A percentile compares a stretch with the other conserved stretches of the same genome.
Conservation (phyloP, 345 rosid genomes). For the Eucalyptus viminalis region DNA sequence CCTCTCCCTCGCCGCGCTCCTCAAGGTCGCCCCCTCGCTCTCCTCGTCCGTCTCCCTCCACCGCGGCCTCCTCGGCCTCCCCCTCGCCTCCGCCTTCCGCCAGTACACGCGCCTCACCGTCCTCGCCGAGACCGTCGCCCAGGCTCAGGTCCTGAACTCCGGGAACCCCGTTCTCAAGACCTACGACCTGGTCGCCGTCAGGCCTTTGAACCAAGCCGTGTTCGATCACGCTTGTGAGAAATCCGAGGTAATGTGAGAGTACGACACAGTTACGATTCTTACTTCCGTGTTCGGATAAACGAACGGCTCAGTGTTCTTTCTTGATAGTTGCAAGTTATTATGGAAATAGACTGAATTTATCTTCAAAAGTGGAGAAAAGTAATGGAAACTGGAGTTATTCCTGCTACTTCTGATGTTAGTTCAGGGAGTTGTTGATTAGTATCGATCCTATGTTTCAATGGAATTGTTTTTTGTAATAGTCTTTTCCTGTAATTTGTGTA, state of each 20-base stretch:
- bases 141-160: conserved; percentile 48
- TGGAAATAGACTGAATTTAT: neutral
- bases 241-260: conserved; percentile 35
- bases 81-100: conserved; percentile 57
- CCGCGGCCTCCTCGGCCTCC: conserved; percentile 61
- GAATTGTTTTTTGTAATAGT: neutral
- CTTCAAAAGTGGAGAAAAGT: neutral
- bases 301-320: neutral
- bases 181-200: conserved; percentile 67
- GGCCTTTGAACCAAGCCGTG: conserved; percentile 57
- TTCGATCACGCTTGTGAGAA: conserved; percentile 66
- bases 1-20: conserved; percentile 53
- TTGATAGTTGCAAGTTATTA: accelerated
- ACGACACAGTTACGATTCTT: neutral
- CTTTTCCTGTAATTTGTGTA: neutral
- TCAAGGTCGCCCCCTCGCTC: conserved; percentile 43
- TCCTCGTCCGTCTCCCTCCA: conserved; percentile 58
- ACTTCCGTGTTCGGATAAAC: neutral
- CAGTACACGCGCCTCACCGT: conserved; percentile 89
- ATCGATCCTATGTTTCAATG: neutral
- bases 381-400: neutral
- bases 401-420: neutral
- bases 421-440: neutral
- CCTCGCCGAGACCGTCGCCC: conserved; percentile 35
- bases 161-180: conserved; percentile 63